Evolutionary conservation across 345 rosid species (phyloP).

Genomic region (Angophora floribunda): DNA sequence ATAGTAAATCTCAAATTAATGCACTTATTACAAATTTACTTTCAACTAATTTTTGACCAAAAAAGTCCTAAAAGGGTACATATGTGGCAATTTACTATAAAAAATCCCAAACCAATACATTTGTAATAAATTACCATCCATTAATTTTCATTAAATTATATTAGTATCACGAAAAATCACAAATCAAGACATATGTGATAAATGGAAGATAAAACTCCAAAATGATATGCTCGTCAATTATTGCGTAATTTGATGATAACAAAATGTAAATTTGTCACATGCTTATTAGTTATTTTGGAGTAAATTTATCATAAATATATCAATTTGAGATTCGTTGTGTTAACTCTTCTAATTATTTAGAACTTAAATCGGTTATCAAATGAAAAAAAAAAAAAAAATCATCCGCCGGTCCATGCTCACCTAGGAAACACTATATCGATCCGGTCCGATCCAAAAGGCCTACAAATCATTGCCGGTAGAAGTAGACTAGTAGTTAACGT

Average conservation of each 20-base stretch:
- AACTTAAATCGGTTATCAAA: too few species aligned
- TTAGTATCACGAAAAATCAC: too few species aligned
- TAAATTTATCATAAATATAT: accelerated
- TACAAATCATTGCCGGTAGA: not conserved
- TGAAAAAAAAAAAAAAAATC: too few species aligned
- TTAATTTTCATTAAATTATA: too few species aligned
- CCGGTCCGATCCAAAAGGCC: not conserved
- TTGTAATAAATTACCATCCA: accelerated
- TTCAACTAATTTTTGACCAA: too few species aligned
- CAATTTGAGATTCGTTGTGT: too few species aligned
- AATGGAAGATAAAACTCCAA: accelerated
- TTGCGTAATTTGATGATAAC: too few species aligned
- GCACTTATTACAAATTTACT: too few species aligned
- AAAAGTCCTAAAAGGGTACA: accelerated
- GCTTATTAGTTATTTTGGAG: too few species aligned
- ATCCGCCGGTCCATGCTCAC: accelerated
- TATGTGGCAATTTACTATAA: accelerated
- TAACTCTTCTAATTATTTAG: too few species aligned
- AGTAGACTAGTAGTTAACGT: not conserved
- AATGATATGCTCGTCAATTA: too few species aligned
- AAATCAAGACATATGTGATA: accelerated
- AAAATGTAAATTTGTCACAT: too few species aligned
- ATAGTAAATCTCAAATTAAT: not conserved
- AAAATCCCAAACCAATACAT: accelerated
- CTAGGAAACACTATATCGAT: not conserved